Evolutionary conservation across 2,329 filamentous ascomycete species (phyloP), one percentile per base, ranked within the genome.

Genomic region (Fulvia fulva): DNA sequence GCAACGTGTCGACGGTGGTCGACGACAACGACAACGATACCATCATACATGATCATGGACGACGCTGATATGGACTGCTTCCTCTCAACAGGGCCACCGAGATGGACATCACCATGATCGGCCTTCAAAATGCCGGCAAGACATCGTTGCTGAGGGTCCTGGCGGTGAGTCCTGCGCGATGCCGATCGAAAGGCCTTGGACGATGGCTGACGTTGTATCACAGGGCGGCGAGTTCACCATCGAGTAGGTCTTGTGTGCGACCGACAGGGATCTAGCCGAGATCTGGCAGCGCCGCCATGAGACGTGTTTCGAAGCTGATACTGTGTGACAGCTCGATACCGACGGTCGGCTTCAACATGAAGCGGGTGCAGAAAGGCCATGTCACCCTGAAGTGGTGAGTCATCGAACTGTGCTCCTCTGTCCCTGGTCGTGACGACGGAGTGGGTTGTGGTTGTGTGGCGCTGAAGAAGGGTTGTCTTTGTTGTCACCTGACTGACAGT

Each of bases 61-160:
- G 63, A 56, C 51, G 61, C 64, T 67, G 64, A 68, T 59, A 55
- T 53, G 37, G 30, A 50, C 51, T 45, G 60, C 58, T 56, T 47
- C 57, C 51, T 49, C 57, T 56, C 64, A 72, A 64, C 69, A 97
- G 93, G 94, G 91, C 93, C 67, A 96, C 92, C 66, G 94, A 99
- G 81, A 97, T 99, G 92, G 94, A 99, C 78, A 93, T 99, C 74
- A 97, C 94, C 68, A 96, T 99, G 88, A 93, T 99, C 74, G 94
- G 94, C 23, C 80, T 99, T 73, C 94, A 99, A 75, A 97, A 97
- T 79, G 94, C 94, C 59, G 94, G 94, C 71, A 99, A 99, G 80
- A 97, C 94, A 41, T 97, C 93, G 62, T 77, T 99, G 71, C 81
- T 99, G 75, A 85, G 92, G 69, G 93, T 97, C 70, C 83, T 99